Conservation (phyloP, 345 rosid genomes). For the Rhizophora apiculata region DNA sequence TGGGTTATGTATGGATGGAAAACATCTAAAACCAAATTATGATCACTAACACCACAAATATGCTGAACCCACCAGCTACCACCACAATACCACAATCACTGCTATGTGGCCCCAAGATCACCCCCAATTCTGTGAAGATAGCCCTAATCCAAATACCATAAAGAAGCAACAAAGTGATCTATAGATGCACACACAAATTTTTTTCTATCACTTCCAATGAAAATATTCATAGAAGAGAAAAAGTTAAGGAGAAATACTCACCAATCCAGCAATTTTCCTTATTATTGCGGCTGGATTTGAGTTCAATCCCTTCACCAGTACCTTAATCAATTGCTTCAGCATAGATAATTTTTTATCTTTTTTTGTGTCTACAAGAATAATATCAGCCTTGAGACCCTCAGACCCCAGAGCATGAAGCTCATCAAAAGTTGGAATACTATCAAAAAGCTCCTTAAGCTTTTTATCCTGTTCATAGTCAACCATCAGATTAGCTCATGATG, state of each 20-base stretch:
- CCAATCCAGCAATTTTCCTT: slow-evolving; percentile 95
- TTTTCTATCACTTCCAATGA: not conserved
- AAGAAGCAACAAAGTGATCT: too few relatives aligned
- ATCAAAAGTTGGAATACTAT: slow-evolving; percentile 69
- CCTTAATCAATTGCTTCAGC: slow-evolving; percentile 75
- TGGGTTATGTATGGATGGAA: too few relatives aligned
- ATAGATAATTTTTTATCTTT: slow-evolving; percentile 86
- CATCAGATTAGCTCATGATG: slow-evolving; percentile 5
- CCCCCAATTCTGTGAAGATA: too few relatives aligned
- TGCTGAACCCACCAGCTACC: too few relatives aligned
- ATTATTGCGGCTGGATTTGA: slow-evolving; percentile 84
- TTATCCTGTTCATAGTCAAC: slow-evolving; percentile 52
- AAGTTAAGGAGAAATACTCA: slow-evolving; percentile 34
- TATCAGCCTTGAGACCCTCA: slow-evolving; percentile 71
- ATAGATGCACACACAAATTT: not conserved
- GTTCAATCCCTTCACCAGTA: slow-evolving; percentile 79
- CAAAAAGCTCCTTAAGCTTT: slow-evolving; percentile 72
- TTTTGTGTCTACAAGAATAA: slow-evolving; percentile 75
- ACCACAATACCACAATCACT: too few relatives aligned
- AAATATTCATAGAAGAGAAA: slow-evolving; percentile 3
- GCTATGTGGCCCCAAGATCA: too few relatives aligned
- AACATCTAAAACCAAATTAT: too few relatives aligned
- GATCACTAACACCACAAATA: too few relatives aligned
- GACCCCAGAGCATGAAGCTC: slow-evolving; percentile 79
- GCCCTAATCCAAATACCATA: too few relatives aligned